Evolutionary conservation across 345 rosid genomes (phyloP).

Genomic region (Corchorus capsularis): DNA sequence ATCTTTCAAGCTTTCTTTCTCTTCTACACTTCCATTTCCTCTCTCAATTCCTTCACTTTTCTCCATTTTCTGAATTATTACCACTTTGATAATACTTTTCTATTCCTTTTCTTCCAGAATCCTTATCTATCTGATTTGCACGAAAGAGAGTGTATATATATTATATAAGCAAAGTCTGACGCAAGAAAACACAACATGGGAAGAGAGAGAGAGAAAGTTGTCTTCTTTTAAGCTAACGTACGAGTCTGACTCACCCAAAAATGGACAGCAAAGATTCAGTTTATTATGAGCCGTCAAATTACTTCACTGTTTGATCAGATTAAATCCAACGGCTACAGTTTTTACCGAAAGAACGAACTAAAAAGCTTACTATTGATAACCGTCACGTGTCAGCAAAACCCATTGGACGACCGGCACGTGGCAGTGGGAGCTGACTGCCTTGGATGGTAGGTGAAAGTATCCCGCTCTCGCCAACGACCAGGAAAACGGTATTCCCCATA

Average conservation of each 20-base stretch:
- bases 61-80: constrained; percentile 25
- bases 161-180: too few species aligned
- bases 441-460: constrained; percentile 38
- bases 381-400: neutral
- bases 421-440: constrained; percentile 9
- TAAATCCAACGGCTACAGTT: neutral
- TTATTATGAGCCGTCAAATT: neutral
- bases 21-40: constrained; percentile 34
- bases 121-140: neutral
- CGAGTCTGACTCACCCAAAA: neutral
- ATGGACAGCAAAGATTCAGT: neutral
- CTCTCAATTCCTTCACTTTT: constrained; percentile 8
- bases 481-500: neutral
- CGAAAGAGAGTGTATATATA: neutral
- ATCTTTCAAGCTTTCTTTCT: constrained; percentile 24
- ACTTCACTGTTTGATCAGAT: neutral
- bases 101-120: neutral
- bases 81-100: neutral
- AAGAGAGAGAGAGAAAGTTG: neutral
- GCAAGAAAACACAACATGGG: neutral
- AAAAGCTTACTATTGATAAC: neutral
- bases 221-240: neutral
- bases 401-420: neutral
- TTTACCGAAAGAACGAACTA: neutral
- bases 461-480: constrained; percentile 21